Percentiles rank a stretch among this genome's conserved stretches.
Evolutionary conservation across 208 protist genomes (phyloP).

Genomic region (Sergeia podlipaevii): DNA sequence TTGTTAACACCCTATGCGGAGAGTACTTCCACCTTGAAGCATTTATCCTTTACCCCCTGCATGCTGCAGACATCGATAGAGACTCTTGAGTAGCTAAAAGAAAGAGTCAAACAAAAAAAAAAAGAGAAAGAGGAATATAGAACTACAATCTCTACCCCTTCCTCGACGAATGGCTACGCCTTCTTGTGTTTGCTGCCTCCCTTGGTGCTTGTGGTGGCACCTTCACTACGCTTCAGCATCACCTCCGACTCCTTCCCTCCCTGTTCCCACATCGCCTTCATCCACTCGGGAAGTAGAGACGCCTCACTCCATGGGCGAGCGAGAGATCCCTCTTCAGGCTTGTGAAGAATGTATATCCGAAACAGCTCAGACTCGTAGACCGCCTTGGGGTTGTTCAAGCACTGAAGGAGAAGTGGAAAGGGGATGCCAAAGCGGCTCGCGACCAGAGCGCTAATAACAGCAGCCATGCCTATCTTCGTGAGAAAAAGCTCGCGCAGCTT

Average conservation of each 20-base stretch:
- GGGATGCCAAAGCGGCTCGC: slow-evolving; percentile 42
- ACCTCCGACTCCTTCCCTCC: slow-evolving; percentile 28
- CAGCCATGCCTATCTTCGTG: slow-evolving; percentile 46
- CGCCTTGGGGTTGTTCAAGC: slow-evolving; percentile 65
- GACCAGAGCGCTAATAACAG: slow-evolving; percentile 46
- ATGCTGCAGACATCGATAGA: too few species aligned
- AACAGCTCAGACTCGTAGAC: slow-evolving; percentile 64
- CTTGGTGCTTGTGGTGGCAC: slow-evolving; percentile 10
- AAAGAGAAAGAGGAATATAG: background rate
- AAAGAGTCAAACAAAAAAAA: too few species aligned
- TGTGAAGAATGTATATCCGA: slow-evolving; percentile 50
- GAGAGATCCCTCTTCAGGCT: slow-evolving; percentile 44
- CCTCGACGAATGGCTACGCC: too few species aligned
- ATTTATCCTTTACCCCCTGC: too few species aligned
- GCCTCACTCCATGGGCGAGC: slow-evolving; percentile 70
- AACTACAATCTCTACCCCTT: background rate
- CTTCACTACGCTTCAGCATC: slow-evolving; percentile 12
- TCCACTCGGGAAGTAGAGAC: slow-evolving; percentile 51
- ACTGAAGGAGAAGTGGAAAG: slow-evolving; percentile 84
- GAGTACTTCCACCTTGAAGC: too few species aligned
- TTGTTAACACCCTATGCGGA: too few species aligned
- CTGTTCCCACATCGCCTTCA: slow-evolving; percentile 44
- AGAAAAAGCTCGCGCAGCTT: slow-evolving; percentile 73
- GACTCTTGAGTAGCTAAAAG: too few species aligned
- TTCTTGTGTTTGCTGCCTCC: slow-evolving; percentile 27